Conservation (phyloP, 306 rosid genomes). For the Cicer pinnatifidum region DNA sequence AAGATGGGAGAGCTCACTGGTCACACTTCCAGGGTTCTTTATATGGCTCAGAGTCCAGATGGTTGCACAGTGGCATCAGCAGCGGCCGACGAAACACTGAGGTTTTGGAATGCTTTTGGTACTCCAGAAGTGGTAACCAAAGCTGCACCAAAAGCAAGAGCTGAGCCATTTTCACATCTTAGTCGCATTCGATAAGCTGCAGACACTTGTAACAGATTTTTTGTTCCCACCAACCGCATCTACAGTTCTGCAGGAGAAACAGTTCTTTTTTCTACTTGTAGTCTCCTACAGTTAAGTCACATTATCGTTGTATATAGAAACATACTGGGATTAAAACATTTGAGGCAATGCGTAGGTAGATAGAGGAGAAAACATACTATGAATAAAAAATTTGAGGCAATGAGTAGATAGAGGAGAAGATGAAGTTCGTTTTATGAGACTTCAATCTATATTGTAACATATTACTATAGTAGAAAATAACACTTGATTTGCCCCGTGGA, state of each 20-base stretch:
- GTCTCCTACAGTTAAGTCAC: neutral
- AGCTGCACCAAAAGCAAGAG: slow-evolving; percentile 52
- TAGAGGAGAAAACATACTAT: too few species aligned
- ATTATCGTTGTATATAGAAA: neutral
- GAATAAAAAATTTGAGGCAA: too few species aligned
- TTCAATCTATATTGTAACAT: slow-evolving; percentile 31
- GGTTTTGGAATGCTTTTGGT: slow-evolving; percentile 67
- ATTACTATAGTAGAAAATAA: slow-evolving; percentile 14
- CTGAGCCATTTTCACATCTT: slow-evolving; percentile 55
- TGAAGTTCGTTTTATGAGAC: neutral
- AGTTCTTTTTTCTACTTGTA: neutral
- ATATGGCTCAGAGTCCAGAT: slow-evolving; percentile 71
- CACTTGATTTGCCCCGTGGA: slow-evolving; percentile 44
- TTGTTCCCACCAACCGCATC: neutral
- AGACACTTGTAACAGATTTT: neutral
- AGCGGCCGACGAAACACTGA: slow-evolving; percentile 59
- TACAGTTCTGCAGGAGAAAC: neutral
- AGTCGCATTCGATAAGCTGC: slow-evolving; percentile 46
- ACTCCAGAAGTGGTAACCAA: slow-evolving; percentile 54
- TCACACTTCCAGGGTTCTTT: slow-evolving; percentile 88
- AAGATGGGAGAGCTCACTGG: slow-evolving; percentile 87
- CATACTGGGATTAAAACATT: neutral
- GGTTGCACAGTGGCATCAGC: slow-evolving; percentile 69
- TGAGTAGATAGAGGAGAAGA: too few species aligned
- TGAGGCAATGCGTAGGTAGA: neutral